Evolutionary conservation across 2,329 filamentous ascomycete genomes (phyloP), one percentile per base, ranked within the genome.

Genomic region (Thermothelomyces thermophilus): DNA sequence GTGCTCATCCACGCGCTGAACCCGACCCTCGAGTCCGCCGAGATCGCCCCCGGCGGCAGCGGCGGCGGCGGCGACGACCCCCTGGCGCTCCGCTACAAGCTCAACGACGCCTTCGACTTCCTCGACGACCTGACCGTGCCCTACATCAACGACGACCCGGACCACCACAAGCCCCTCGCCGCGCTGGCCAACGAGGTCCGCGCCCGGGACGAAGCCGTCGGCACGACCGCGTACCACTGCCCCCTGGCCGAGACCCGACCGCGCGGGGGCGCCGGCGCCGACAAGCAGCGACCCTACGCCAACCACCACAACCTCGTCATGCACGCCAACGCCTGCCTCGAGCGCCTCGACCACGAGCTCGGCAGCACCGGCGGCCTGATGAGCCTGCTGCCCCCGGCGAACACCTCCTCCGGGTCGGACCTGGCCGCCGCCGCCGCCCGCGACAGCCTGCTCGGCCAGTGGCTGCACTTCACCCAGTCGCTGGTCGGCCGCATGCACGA

Each of bases 271-370:
- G 44, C 49, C 4, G 62, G 63, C 20, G n/a, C n/a, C n/a, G 34
- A 57, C 50, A 9, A 62, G 58, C 34, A 46, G 22, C 54, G 53
- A 24, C 73, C 71, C 3, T 76, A 72, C 50, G 67, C 69, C 42
- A 70, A 66, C 46, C 75, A 79, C 54, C 66, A 73, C 54, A 69
- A 69, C 28, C 69, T 82, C 14, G 65, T 79, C 24, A 68, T 71
- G 66, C 79, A 82, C 60, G 77, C 79, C 52, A 82, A 82, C 59
- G 70, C 75, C 51, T 76, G 78, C 44, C 73, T 83, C 5, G 78
- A 82, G 65, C 68, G 76, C 2, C 70, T 83, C 6, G 79, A 83
- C 56, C 76, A 82, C 59, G 78, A 82, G 61, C 78, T 74, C 57
- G 70, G 71, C 37, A 67, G 71, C 22, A 74, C 75, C 31, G 79